These are phyloP conservation scores for Acorus gramineus DNA, from an alignment of 106 monocot genomes.

Conservation along the genomic window DNA sequence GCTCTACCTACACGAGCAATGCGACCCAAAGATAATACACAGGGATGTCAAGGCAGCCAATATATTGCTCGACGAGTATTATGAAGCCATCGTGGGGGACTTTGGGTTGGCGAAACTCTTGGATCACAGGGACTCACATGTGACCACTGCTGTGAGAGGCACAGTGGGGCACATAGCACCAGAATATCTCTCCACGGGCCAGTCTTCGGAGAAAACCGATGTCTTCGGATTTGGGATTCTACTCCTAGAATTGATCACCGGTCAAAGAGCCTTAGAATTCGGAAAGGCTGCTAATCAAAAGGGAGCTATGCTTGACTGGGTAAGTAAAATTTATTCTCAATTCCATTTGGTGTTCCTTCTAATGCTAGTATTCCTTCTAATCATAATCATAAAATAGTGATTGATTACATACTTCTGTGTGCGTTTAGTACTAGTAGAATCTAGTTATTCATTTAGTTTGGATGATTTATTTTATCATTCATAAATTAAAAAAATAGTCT, in stretches of 20 bases:
- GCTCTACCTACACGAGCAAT: constrained; percentile 20
- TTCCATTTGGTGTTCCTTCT: no score
- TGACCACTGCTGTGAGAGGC: constrained; percentile 20
- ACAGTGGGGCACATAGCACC: constrained; percentile 25
- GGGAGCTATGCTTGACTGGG: constrained; percentile 29
- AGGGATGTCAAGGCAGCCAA: constrained; percentile 25
- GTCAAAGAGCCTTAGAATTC: constrained; percentile 30
- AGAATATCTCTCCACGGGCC: constrained; percentile 23
- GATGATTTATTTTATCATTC: no score
- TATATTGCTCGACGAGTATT: constrained; percentile 17
- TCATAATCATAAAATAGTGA: no score
- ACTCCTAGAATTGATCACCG: constrained; percentile 37
- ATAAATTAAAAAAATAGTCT: no score
- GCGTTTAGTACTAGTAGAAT: no score
- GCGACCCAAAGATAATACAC: constrained; percentile 25
- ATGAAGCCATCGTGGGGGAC: constrained; percentile 21
- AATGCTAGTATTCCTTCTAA: no score
- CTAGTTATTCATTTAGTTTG: no score
- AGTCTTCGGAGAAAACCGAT: constrained; percentile 25
- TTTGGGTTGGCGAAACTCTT: constrained; percentile 21
- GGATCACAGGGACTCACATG: constrained; percentile 17
- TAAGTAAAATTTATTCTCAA: not conserved
- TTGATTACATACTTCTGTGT: no score
- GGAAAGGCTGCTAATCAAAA: constrained; percentile 39
- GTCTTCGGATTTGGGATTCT: constrained; percentile 42